These are phyloP conservation scores for Pisolithus microcarpus DNA, from an alignment of 768 basidiomycete species.

Conservation along the genomic window DNA sequence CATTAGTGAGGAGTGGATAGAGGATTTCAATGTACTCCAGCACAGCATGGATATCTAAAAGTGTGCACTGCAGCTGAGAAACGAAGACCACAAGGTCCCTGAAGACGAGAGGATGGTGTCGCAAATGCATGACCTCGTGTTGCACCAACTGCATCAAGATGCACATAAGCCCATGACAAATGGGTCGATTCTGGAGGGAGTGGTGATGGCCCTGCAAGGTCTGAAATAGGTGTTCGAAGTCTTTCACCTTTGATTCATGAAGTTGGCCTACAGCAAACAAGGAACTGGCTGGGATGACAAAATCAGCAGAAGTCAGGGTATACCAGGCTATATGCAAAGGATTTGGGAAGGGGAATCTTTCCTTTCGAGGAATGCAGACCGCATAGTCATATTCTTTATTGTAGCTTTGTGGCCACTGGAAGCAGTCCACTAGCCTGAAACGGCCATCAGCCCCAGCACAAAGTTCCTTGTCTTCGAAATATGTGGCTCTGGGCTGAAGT, in stretches of 20 bases:
- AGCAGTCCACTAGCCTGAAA: conserved; percentile 1
- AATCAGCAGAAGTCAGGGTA: neutral
- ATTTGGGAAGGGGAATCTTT: neutral
- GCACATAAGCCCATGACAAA: neutral
- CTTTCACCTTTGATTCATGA: too few relatives aligned
- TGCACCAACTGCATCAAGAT: neutral
- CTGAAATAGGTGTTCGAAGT: too few relatives aligned
- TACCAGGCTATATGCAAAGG: neutral
- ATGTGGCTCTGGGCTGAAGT: neutral
- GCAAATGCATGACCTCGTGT: neutral
- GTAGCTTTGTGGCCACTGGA: conserved; percentile 5
- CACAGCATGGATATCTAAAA: conserved; percentile 2
- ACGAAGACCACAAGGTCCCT: conserved; percentile 1
- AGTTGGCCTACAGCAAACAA: neutral
- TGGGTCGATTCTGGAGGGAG: neutral
- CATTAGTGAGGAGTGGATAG: neutral
- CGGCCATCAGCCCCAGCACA: neutral
- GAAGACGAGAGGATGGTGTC: neutral
- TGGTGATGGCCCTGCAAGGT: too few relatives aligned
- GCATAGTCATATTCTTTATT: conserved; percentile 1
- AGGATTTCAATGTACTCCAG: neutral
- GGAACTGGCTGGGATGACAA: neutral
- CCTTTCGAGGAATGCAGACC: conserved; percentile 2
- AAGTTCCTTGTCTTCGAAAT: neutral
- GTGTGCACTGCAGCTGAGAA: neutral